A percentile compares a stretch with the other conserved stretches of the same genome.
These are phyloP conservation scores for Hyphopichia khmerensis DNA, from an alignment of 1,139 yeast species.

Conservation along the genomic window DNA sequence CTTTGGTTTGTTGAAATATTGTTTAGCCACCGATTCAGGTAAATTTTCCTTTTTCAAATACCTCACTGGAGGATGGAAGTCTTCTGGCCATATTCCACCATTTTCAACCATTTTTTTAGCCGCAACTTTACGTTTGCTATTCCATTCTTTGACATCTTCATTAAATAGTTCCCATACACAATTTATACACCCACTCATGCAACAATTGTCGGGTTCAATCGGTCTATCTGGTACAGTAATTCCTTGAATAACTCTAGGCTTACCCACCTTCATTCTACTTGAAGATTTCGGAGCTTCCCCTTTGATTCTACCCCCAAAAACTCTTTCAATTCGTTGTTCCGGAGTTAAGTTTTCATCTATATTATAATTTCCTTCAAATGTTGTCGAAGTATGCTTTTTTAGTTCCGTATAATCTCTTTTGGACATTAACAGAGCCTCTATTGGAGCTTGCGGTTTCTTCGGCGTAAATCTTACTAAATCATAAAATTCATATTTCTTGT, in stretches of 20 bases:
- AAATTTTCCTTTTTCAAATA: constrained; percentile 30
- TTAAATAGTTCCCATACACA: constrained; percentile 95
- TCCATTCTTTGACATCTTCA: constrained; percentile 88
- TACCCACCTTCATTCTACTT: constrained; percentile 45
- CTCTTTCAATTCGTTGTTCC: constrained; percentile 48
- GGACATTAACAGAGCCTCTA: constrained; percentile 30
- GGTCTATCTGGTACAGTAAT: constrained; percentile 78
- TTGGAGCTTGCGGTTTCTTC: constrained; percentile 30
- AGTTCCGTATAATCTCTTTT: constrained; percentile 18
- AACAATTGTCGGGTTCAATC: constrained; percentile 89
- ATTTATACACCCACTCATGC: constrained; percentile 95
- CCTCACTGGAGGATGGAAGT: constrained; percentile 68
- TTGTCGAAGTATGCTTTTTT: constrained; percentile 19
- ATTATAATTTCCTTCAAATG: constrained; percentile 49
- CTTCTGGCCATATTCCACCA: constrained; percentile 74
- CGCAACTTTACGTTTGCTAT: constrained; percentile 56
- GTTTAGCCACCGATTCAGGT: constrained; percentile 25
- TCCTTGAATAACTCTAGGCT: constrained; percentile 60
- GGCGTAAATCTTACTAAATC: constrained; percentile 38
- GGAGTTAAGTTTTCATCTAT: constrained; percentile 34
- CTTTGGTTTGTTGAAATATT: constrained; percentile 7
- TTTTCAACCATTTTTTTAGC: constrained; percentile 49
- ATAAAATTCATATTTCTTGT: constrained; percentile 31
- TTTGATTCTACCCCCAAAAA: constrained; percentile 59
- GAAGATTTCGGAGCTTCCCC: constrained; percentile 55